Base-by-base conservation (phyloP, 371 early-diverging fungal species). In the Apophysomyces sp. region DNA sequence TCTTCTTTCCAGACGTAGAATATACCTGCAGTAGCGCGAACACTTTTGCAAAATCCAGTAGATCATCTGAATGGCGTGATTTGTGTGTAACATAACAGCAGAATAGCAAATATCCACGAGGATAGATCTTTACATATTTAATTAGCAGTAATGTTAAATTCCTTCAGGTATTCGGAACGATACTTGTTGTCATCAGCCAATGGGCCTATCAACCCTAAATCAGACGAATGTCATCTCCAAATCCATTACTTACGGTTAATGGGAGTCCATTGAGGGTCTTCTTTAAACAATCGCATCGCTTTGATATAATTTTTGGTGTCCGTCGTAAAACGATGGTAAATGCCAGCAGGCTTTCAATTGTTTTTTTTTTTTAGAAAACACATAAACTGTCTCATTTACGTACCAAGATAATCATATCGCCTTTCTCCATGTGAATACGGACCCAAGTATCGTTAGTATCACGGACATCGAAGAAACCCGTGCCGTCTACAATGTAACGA, bases 281-380 rank as follows among this genome's bases (percentile, higher is more conserved):
- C 97, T 73, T 95, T 93, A 81, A 98, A 96, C 49, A 97, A 76
- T 52, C 97, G 86, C 90, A 95, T 91, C 15, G 94, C 94, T 62
- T 91, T 86, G 62, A 97, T 86, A 74, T 90, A 94, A 79, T 97
- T 89, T 61, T 78, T 86, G 31, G 78, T 77, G 70, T 97, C 96
- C 15, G 93, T 83, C 4, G 92, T 96, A 70, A 98, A 98, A 32
- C 98, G 89, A 75, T 98, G 98, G 74, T 96, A 97, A 66, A 94
- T 95, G 34, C 98, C 98, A 21, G 96, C 89, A 21, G 96, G 98
- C 89, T 91, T 71, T 12, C 57, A 30, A 1, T 18, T 3, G 16
- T 26, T 30, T 2, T 11, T 13, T 11, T 44, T 27, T 21, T 8
- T 55, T 31, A 41, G 36, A 18, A 62, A 40, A 56, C 18, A 39